A percentile compares a stretch with the other conserved stretches of the same genome.
These are phyloP conservation scores for Acanthamoeba lugdunensis DNA, from an alignment of 208 protist genomes.

Conservation along the genomic window DNA sequence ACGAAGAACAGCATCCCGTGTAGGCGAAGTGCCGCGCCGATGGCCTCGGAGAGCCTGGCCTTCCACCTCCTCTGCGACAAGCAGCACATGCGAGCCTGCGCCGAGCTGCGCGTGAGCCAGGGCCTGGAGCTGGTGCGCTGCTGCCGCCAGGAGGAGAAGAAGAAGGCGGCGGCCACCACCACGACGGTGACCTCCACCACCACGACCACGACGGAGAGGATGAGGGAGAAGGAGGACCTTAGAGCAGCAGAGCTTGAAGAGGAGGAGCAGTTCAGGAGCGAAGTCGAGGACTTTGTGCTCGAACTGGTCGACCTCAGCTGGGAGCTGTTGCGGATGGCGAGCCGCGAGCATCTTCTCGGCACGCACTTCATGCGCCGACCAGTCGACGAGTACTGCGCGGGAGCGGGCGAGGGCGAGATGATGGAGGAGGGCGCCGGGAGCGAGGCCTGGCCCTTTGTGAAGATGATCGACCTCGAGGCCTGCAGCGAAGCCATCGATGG, in stretches of 20 bases:
- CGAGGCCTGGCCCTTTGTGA: background rate
- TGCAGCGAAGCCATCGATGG: background rate
- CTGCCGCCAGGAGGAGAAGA: background rate
- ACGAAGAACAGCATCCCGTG: background rate
- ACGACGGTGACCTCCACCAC: background rate
- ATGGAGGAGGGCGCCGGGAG: background rate
- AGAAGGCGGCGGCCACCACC: background rate
- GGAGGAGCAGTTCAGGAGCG: background rate
- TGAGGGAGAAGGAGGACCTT: background rate
- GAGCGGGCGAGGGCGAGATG: background rate
- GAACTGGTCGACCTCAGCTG: constrained; percentile 33
- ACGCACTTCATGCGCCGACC: background rate
- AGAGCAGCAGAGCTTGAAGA: background rate
- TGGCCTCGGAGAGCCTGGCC: background rate
- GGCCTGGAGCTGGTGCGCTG: background rate
- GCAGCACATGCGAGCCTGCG: background rate
- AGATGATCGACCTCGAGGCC: background rate
- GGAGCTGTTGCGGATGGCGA: background rate
- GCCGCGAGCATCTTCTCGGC: background rate
- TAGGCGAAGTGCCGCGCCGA: background rate
- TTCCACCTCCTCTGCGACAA: constrained; percentile 15
- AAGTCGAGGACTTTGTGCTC: background rate
- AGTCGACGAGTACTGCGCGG: background rate
- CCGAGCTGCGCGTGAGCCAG: background rate
- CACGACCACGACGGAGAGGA: background rate